A percentile compares a stretch with the other conserved stretches of the same genome.
These are phyloP conservation scores for Murraya paniculata DNA, from an alignment of 345 rosid species.

Conservation along the genomic window DNA sequence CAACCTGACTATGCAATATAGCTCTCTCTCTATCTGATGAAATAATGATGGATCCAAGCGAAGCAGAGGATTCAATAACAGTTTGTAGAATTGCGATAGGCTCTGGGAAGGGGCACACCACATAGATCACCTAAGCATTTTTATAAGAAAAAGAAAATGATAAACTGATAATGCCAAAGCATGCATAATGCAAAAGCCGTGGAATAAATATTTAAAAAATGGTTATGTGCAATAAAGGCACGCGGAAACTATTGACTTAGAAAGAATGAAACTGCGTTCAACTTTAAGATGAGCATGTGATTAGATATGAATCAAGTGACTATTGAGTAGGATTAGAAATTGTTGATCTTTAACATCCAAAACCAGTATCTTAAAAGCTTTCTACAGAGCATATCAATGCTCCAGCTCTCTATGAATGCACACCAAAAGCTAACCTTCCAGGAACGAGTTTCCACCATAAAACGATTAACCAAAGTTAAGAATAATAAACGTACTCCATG, in stretches of 20 bases:
- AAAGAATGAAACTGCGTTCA: not conserved
- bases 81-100: constrained; percentile 89
- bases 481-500: not conserved
- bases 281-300: not conserved
- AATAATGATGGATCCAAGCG: constrained; percentile 70
- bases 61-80: constrained; percentile 76
- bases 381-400: too few species aligned
- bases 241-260: not conserved
- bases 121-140: constrained; percentile 73
- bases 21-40: constrained; percentile 72
- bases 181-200: not conserved
- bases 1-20: constrained; percentile 67
- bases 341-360: not conserved
- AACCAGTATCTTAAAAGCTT: not conserved
- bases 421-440: not conserved
- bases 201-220: not conserved
- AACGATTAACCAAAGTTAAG: not conserved
- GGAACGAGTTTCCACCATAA: not conserved
- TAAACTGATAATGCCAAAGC: constrained; percentile 14
- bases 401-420: too few species aligned
- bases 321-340: not conserved
- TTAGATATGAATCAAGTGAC: not conserved
- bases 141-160: constrained; percentile 1
- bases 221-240: not conserved
- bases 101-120: constrained; percentile 98